phyloP scores from a whole-genome alignment of 441 rosid genomes.

The Viola pubescens region DNA sequence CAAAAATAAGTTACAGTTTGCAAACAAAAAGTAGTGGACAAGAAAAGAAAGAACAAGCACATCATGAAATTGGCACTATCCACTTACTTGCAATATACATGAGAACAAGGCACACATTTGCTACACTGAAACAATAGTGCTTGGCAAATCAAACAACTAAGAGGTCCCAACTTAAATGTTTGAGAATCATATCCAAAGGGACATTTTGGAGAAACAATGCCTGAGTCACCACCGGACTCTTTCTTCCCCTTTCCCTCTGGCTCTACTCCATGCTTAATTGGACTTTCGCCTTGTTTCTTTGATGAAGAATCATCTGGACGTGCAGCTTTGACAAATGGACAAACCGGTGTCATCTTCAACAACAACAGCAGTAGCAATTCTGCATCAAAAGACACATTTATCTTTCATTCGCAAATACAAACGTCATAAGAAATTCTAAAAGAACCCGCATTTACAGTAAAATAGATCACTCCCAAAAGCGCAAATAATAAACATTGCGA shows the following conservation, averaged over 20 bases:
- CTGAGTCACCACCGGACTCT: conserved; percentile 32
- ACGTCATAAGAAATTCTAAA: background rate
- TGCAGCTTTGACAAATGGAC: conserved; percentile 60
- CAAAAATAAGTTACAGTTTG: conserved; percentile 3
- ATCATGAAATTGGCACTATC: background rate
- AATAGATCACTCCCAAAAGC: background rate
- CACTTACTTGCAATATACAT: conserved; percentile 82
- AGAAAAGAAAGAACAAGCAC: background rate
- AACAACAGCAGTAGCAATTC: conserved; percentile 4
- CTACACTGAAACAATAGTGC: conserved; percentile 68
- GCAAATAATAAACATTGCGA: background rate
- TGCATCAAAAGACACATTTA: conserved; percentile 9
- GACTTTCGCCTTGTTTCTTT: conserved; percentile 27
- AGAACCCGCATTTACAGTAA: background rate
- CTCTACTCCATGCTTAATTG: conserved; percentile 25
- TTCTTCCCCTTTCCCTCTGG: conserved; percentile 27
- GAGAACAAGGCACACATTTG: conserved; percentile 90
- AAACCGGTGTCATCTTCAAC: conserved; percentile 47
- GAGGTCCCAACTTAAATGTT: conserved; percentile 87
- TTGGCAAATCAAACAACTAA: conserved; percentile 85
- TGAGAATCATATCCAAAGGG: conserved; percentile 91
- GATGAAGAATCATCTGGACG: conserved; percentile 48
- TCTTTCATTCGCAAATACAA: background rate
- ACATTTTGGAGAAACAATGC: conserved; percentile 54
- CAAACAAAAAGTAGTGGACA: background rate